A percentile compares a stretch with the other conserved stretches of the same genome.
Conservation (phyloP, 2,329 filamentous ascomycete genomes). For the Aurifilum marmelostoma region DNA sequence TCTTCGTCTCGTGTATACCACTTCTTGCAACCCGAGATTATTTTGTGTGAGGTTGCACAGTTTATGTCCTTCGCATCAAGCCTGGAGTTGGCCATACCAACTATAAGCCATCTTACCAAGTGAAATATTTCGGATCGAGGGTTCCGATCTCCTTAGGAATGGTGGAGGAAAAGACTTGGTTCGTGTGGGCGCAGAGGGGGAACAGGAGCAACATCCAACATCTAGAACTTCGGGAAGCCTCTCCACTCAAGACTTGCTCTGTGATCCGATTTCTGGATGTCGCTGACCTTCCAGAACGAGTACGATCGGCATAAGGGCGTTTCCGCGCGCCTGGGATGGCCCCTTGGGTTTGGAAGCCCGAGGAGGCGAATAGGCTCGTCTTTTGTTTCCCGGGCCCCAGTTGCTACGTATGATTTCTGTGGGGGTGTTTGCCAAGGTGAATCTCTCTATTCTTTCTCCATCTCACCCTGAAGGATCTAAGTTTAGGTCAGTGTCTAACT, state of each 20-base stretch:
- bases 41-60: not conserved
- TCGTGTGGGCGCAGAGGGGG: not conserved
- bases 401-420: not conserved
- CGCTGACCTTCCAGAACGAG: conserved; percentile 11
- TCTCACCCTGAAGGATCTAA: too few relatives aligned
- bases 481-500: not conserved
- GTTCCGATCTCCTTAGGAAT: not conserved
- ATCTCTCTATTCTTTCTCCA: not conserved
- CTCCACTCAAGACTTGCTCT: not conserved
- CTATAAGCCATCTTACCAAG: not conserved
- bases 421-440: not conserved
- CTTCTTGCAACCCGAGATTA: not conserved
- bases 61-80: not conserved
- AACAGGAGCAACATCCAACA: not conserved
- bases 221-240: not conserved
- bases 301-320: conserved; percentile 1
- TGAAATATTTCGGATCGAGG: not conserved
- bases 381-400: conserved; percentile 2
- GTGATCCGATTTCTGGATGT: conserved; percentile 1
- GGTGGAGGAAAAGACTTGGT: not conserved
- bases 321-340: not conserved
- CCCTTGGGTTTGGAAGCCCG: not conserved
- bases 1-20: not conserved
- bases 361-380: not conserved
- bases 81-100: not conserved